These are phyloP conservation scores for Lycium ferocissimum DNA, from an alignment of 257 asterid species.

Conservation along the genomic window DNA sequence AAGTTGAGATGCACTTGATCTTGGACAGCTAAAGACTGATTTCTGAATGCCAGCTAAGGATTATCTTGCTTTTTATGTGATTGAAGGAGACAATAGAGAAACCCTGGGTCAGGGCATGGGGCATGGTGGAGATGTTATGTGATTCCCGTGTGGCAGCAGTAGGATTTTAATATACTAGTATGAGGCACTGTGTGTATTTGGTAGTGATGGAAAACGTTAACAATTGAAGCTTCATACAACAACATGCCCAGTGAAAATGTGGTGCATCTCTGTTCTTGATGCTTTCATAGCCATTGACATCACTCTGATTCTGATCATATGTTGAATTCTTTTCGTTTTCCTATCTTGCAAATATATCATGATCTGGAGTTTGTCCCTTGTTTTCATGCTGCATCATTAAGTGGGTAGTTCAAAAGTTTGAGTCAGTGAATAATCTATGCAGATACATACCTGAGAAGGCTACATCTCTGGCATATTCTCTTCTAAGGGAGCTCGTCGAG, in stretches of 20 bases:
- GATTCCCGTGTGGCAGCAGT: neutral
- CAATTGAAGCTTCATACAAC: neutral
- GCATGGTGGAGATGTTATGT: neutral
- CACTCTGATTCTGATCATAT: slow-evolving; percentile 14
- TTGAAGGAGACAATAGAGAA: neutral
- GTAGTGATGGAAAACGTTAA: neutral
- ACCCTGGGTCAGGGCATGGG: neutral
- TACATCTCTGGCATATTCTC: slow-evolving; percentile 73
- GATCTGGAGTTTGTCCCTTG: slow-evolving; percentile 3
- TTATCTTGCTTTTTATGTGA: neutral
- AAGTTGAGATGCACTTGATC: neutral
- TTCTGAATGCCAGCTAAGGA: neutral
- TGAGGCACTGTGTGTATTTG: neutral
- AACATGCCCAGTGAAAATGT: neutral
- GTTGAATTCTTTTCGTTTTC: neutral
- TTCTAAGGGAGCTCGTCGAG: slow-evolving; percentile 70
- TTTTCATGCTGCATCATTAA: neutral
- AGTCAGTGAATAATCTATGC: slow-evolving; percentile 42
- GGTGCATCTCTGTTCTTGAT: slow-evolving; percentile 21
- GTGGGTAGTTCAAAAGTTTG: slow-evolving; percentile 21
- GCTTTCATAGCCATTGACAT: neutral
- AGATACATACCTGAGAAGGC: slow-evolving; percentile 87
- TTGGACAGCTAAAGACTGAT: neutral
- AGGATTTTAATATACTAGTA: neutral
- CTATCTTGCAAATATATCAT: neutral